Evolutionary conservation across 75 land plant species (phyloP).

Genomic region (Selaginella tamariscina): DNA sequence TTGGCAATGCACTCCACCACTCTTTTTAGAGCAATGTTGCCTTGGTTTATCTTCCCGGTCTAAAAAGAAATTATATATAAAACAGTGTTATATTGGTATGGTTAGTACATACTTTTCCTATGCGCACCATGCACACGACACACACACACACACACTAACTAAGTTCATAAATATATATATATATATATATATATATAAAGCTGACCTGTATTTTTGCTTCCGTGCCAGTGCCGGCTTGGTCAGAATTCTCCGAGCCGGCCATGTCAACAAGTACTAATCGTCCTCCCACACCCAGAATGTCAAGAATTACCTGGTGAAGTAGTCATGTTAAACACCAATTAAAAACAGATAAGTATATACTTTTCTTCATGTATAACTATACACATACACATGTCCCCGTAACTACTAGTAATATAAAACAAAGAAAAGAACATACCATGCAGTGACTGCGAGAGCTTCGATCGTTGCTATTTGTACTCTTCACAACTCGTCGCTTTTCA

Average conservation of each 20-base stretch:
- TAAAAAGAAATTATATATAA: slow-evolving; percentile 29
- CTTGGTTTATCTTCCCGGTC: slow-evolving; percentile 97
- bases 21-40: slow-evolving; percentile 78
- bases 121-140: no score
- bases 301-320: slow-evolving; percentile 58
- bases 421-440: slow-evolving; percentile 35
- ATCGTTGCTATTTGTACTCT: slow-evolving; percentile 84
- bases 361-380: no score
- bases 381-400: no score
- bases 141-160: no score
- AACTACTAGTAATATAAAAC: no score
- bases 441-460: slow-evolving; percentile 96
- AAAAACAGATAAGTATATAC: no score
- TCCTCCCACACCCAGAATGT: slow-evolving; percentile 88
- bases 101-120: no score
- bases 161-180: no score
- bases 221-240: slow-evolving; percentile 83
- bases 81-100: no score
- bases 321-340: not conserved
- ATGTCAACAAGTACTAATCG: slow-evolving; percentile 89
- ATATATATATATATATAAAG: no score
- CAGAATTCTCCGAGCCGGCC: slow-evolving; percentile 97
- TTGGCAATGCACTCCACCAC: slow-evolving; percentile 98
- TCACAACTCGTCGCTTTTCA: slow-evolving; percentile 79
- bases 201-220: slow-evolving; percentile 96